Base-by-base conservation (phyloP, 148 eudicot species). In the Rhododendron vialii region DNA sequence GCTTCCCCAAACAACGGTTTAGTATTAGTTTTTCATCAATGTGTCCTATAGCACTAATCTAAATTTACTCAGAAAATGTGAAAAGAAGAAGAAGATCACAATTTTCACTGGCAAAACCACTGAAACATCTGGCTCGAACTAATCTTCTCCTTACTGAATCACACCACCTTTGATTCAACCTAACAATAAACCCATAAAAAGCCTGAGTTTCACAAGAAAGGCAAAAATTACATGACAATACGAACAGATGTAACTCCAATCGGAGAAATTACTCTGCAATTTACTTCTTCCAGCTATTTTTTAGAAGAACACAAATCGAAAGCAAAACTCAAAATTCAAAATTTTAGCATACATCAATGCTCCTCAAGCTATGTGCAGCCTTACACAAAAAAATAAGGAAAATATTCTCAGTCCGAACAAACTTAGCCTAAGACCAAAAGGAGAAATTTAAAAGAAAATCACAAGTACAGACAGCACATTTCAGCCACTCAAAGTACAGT, bases 31-130 rank as follows among this genome's bases (percentile, higher is more conserved):
- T 63, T 63, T 3, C 67, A 22, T 59, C n/a, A 59, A 20, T 59
- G 26, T 59, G 67, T 63, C 69, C 28, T 7, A 55, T 55, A 17
- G 61, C 61, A 55, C 61, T 55, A 17, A 55, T 7, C 71, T n/a
- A 6, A 65, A 65, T 61, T 6, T 65, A 78, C 91, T 85, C 53
- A 83, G 87, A 88, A 85, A 89, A 89, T 35, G 83, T 89, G 85
- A 28, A 90, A 87, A 82, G 84, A 85, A 63, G 88, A 85, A 86
- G 87, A 89, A 89, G 50, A 89, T 87, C 47, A 89, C 89, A 38
- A 85, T 89, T 4, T 89, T 88, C 45, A 89, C 88, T 0, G 90
- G 84, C n/a, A 87, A 88, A 76, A 90, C 89, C 81, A 90, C 87
- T 1, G 90, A 88, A 80, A 88, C 77, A 76, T 57, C 74, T 81